Evolutionary conservation across 192 early-diverging fungal genomes (phyloP).

Genomic region (Entomortierella beljakovae): DNA sequence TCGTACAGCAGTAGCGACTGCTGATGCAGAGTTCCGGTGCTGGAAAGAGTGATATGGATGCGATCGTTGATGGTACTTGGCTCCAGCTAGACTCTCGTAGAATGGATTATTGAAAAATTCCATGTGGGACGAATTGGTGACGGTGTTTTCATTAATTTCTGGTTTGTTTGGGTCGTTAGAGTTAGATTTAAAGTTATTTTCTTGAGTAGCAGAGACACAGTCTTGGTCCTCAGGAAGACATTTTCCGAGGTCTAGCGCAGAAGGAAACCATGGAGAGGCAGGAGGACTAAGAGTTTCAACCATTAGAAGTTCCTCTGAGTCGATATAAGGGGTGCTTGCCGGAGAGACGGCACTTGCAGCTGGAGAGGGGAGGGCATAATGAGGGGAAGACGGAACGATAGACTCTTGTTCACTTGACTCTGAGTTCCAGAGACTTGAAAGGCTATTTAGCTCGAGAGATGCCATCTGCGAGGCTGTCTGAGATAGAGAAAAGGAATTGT

Average conservation of each 20-base stretch:
- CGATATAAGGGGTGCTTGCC: conserved; percentile 13
- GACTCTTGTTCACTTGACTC: not conserved
- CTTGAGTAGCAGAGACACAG: not conserved
- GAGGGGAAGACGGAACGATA: not conserved
- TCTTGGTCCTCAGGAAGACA: not conserved
- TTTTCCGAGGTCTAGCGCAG: not conserved
- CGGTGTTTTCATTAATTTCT: not conserved
- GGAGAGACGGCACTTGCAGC: conserved; percentile 8
- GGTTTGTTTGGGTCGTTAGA: not conserved
- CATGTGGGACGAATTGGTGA: not conserved
- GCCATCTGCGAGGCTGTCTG: not conserved
- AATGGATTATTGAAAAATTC: conserved; percentile 30
- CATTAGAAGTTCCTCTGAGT: conserved; percentile 24
- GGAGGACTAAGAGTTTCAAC: conserved; percentile 25
- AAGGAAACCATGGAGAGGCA: conserved; percentile 25
- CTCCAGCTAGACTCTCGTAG: conserved; percentile 13
- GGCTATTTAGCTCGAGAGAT: not conserved
- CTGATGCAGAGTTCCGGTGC: not conserved
- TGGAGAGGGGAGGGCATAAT: conserved; percentile 4
- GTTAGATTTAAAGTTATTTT: not conserved
- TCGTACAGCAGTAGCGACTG: conserved; percentile 5
- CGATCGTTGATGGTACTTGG: not conserved
- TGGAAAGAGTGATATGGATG: not conserved
- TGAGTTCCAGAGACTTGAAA: not conserved
- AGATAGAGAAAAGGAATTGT: not conserved